phyloP scores from a whole-genome alignment of 345 rosid genomes.

The Eucalyptus polyanthemos region DNA sequence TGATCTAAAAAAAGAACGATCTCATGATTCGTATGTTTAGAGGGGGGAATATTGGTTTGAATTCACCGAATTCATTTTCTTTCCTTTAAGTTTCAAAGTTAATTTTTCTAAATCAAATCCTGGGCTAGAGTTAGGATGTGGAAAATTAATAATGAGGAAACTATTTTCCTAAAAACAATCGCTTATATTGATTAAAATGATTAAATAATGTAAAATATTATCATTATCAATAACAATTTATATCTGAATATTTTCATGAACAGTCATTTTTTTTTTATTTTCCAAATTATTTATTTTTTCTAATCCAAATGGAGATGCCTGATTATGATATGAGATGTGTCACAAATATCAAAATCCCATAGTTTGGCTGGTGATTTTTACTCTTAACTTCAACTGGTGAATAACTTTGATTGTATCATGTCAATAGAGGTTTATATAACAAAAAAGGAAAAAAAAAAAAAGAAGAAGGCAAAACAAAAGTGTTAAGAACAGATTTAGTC shows the following conservation, averaged over 20 bases:
- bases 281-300: background rate
- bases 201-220: too few species aligned
- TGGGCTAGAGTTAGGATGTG: background rate
- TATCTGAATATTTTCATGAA: background rate
- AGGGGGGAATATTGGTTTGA: background rate
- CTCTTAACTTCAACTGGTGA: background rate
- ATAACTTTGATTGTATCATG: background rate
- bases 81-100: background rate
- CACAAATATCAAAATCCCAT: background rate
- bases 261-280: background rate
- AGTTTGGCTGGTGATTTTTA: background rate
- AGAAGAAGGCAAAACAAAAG: background rate
- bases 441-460: rapidly evolving
- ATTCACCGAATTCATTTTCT: background rate
- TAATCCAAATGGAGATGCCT: background rate
- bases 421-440: background rate
- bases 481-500: background rate
- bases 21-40: background rate
- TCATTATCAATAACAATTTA: too few species aligned
- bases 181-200: background rate
- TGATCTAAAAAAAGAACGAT: background rate
- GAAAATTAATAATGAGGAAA: too few species aligned
- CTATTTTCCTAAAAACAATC: background rate
- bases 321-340: background rate
- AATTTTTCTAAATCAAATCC: background rate